Conservation (phyloP, 2,329 filamentous ascomycete species). For the Hymenoscyphus occultus region DNA sequence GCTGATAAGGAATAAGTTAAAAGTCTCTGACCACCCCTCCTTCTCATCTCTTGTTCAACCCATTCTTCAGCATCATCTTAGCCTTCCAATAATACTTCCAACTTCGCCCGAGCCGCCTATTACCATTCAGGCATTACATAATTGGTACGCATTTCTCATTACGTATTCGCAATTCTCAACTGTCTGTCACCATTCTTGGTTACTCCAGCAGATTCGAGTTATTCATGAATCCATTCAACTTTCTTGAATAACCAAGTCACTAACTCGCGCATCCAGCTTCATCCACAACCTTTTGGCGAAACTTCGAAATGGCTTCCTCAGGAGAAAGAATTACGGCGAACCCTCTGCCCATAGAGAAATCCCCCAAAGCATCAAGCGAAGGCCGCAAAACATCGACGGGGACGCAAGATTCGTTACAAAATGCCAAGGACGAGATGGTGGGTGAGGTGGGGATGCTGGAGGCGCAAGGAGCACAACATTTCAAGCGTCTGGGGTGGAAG, state of each 20-base stretch:
- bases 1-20: slow-evolving; percentile 1
- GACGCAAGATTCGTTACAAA: neutral
- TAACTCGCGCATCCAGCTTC: neutral
- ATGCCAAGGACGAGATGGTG: slow-evolving; percentile 6
- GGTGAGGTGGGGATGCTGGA: slow-evolving; percentile 5
- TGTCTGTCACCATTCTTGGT: too few species aligned
- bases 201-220: too few species aligned
- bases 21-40: slow-evolving; percentile 8
- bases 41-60: neutral
- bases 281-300: neutral
- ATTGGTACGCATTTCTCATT: too few species aligned
- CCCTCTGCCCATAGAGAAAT: neutral
- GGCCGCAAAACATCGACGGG: neutral
- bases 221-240: neutral
- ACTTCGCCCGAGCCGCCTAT: neutral
- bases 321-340: neutral
- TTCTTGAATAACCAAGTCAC: neutral
- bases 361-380: neutral
- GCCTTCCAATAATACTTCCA: neutral
- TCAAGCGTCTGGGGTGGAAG: slow-evolving; percentile 44
- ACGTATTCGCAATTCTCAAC: too few species aligned
- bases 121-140: too few species aligned
- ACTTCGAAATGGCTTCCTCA: neutral
- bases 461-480: slow-evolving; percentile 19
- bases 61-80: neutral